Base-by-base conservation (phyloP, 2,329 filamentous ascomycete species). In the Coniochaeta sp. region DNA sequence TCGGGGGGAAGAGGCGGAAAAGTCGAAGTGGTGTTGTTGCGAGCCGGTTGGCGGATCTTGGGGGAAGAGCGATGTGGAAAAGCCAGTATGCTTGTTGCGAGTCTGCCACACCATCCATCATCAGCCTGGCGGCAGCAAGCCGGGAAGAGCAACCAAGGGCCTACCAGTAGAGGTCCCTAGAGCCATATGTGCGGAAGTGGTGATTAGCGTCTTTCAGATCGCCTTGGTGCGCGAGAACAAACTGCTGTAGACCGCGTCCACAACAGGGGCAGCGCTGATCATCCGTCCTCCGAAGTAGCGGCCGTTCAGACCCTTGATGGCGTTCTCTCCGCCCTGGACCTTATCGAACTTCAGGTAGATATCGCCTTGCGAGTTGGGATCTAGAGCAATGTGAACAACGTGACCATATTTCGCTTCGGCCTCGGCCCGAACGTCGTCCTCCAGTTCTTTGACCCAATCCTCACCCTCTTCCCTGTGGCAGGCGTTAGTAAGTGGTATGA, bases 321-420 rank as follows among this genome's bases (percentile, higher is more conserved):
- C 94, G 67, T 96, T 97, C 72, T 96, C 90, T 67, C 92, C 92
- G 62, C 92, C 92, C 68, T 91, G 84, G 56, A 97, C 89, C 65
- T 90, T 87, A 72, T 96, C 91, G 74, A 99, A 99, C 71, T 99
- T 99, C 69, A 99, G 85, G 71, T 96, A 99, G 62, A 99, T 92
- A 67, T 99, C 94, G 71, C 94, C 94, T 70, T 88, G 83, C 47
- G 91, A 94, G 73, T 95, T 95, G 60, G 88, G 84, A 76, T 97
- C 92, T 71, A 96, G 81, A 62, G 91, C 83, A 72, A 97, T 95
- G 82, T 99, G 94, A 69, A 97, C 91, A 64, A 99, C 92, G 63
- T 92, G 89, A 65, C 94, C 94, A 77, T 97, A 99, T 78, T 94
- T 95, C 63, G 84, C 80, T 74, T 95, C 89, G 68, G 92, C 96